phyloP scores from a whole-genome alignment of 2,329 filamentous ascomycete species.

The Hysterium pulicare region DNA sequence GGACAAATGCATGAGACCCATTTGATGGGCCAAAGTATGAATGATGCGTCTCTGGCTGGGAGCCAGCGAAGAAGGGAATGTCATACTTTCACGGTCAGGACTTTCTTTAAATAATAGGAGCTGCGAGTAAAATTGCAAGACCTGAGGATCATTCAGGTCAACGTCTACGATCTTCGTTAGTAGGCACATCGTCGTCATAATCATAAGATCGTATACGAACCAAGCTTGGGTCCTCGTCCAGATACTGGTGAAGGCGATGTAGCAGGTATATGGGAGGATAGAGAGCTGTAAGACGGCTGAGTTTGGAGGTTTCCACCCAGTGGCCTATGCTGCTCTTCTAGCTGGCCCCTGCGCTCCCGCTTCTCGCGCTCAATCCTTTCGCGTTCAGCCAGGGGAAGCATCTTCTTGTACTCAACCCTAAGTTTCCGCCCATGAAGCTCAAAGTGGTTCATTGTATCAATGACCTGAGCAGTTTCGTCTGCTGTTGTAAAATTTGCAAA shows the following conservation, averaged over 20 bases:
- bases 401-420: constrained; percentile 98
- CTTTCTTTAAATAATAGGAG: constrained; percentile 86
- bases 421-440: constrained; percentile 93
- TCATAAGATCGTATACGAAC: constrained; percentile 32
- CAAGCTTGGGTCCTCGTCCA: constrained; percentile 48
- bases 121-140: constrained; percentile 85
- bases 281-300: constrained; percentile 81
- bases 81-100: constrained; percentile 69
- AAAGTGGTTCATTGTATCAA: constrained; percentile 91
- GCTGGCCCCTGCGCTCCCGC: constrained; percentile 88
- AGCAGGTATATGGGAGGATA: constrained; percentile 61
- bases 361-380: constrained; percentile 97
- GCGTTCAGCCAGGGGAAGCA: constrained; percentile 90
- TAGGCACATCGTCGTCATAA: constrained; percentile 2
- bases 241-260: constrained; percentile 67
- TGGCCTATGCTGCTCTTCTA: constrained; percentile 92
- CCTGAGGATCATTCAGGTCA: constrained; percentile 87
- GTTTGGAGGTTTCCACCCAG: constrained; percentile 68
- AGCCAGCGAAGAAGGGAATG: constrained; percentile 77
- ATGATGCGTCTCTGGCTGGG: constrained; percentile 85
- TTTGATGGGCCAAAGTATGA: constrained; percentile 91
- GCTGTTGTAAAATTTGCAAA: constrained; percentile 98
- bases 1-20: constrained; percentile 87
- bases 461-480: constrained; percentile 88
- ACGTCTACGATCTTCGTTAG: constrained; percentile 55